Percentiles rank a stretch among this genome's conserved stretches.
These are phyloP conservation scores for Pouteria glomerata DNA, from an alignment of 148 eudicot genomes.

Conservation along the genomic window DNA sequence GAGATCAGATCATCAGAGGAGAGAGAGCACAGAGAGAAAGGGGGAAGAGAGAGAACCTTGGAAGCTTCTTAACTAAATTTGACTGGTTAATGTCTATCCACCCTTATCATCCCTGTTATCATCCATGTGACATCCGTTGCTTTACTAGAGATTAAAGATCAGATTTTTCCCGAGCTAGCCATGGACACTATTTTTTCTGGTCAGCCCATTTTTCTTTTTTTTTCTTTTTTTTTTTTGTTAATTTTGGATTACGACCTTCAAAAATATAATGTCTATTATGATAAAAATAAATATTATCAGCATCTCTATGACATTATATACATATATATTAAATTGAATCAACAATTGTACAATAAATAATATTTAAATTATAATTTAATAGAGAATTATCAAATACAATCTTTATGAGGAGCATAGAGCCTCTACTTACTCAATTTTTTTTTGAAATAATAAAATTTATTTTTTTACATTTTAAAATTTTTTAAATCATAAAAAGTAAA, in stretches of 20 bases:
- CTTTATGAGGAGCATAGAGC: too few relatives aligned
- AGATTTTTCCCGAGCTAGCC: neutral
- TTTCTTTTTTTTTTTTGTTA: neutral
- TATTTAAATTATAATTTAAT: too few relatives aligned
- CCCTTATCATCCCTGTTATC: neutral
- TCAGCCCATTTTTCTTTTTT: neutral
- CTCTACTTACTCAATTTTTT: too few relatives aligned
- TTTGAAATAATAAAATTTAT: too few relatives aligned
- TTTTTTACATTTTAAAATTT: too few relatives aligned
- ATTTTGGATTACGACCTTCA: neutral
- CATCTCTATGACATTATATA: too few relatives aligned
- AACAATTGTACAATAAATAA: too few relatives aligned
- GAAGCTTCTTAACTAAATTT: slow-evolving; percentile 3
- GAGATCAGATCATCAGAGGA: neutral
- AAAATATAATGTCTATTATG: too few relatives aligned
- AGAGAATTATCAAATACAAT: too few relatives aligned
- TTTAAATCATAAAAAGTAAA: too few relatives aligned
- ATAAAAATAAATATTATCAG: too few relatives aligned
- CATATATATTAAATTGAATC: too few relatives aligned
- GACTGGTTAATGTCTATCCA: neutral
- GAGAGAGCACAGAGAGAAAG: neutral
- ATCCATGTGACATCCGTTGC: neutral
- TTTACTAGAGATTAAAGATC: neutral
- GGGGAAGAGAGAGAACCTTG: neutral
- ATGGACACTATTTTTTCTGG: neutral